phyloP scores from a whole-genome alignment of 331 rosid species.

The Rosa hybrid region DNA sequence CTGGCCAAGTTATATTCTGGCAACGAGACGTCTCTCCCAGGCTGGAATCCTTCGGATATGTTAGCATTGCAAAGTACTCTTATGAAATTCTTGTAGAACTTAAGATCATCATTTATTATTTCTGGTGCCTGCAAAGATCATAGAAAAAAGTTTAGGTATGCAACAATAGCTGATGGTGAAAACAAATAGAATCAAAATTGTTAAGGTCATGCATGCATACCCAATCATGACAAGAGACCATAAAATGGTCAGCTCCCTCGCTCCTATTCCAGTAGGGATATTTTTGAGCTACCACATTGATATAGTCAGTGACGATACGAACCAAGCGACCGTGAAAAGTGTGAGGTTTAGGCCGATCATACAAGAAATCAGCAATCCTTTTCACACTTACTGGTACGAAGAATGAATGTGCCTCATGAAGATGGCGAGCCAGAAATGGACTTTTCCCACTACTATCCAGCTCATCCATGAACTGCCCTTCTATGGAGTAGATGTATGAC shows the following conservation, averaged over 20 bases:
- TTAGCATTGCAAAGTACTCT: conserved; percentile 36
- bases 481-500: conserved; percentile 35
- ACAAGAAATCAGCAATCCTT: conserved; percentile 27
- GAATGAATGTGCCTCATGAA: conserved; percentile 32
- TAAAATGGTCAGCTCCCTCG: conserved; percentile 34
- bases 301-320: conserved; percentile 31
- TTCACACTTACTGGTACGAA: conserved; percentile 33
- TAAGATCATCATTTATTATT: conserved; percentile 25
- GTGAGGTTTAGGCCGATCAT: conserved; percentile 24
- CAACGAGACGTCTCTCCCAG: conserved; percentile 26
- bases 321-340: conserved; percentile 30
- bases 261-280: conserved; percentile 31
- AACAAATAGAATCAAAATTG: not conserved
- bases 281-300: conserved; percentile 28
- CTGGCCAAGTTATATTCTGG: conserved; percentile 29
- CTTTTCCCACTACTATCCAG: conserved; percentile 28
- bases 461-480: conserved; percentile 40
- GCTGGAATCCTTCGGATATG: conserved; percentile 33
- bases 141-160: not conserved
- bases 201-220: not conserved
- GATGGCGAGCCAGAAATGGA: conserved; percentile 31
- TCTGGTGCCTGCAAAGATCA: conserved; percentile 30
- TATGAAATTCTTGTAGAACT: conserved; percentile 26
- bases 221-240: conserved; percentile 37
- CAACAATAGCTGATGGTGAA: conserved; percentile 1